A percentile compares a stretch with the other conserved stretches of the same genome.
Evolutionary conservation across 495 filamentous ascomycete genomes (phyloP).

Genomic region (Copromyces sp.): DNA sequence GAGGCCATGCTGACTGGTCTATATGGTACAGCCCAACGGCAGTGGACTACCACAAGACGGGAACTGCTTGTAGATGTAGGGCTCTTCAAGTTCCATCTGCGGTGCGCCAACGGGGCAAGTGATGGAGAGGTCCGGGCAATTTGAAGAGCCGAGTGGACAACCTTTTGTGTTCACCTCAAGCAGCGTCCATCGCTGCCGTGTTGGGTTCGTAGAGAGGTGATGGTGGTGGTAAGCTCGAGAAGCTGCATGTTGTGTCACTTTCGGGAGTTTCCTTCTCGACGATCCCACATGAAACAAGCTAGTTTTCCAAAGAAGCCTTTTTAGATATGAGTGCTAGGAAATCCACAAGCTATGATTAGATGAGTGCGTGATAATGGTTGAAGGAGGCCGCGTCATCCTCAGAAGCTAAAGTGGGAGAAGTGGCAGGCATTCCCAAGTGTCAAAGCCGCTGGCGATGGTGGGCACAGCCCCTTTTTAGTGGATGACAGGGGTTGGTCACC

Average conservation of each 20-base stretch:
- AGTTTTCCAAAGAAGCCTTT: not conserved
- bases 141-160: not conserved
- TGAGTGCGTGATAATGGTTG: not conserved
- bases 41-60: not conserved
- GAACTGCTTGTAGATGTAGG: not conserved
- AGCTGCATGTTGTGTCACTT: not conserved
- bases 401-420: not conserved
- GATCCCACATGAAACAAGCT: not conserved
- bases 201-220: not conserved
- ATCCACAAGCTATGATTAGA: not conserved
- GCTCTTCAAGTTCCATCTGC: not conserved
- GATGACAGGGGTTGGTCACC: not conserved
- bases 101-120: not conserved
- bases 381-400: not conserved
- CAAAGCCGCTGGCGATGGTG: not conserved
- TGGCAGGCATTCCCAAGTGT: not conserved
- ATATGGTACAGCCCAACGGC: not conserved
- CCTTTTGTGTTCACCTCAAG: too few species aligned
- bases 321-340: not conserved
- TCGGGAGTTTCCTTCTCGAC: not conserved
- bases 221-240: not conserved
- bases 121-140: not conserved
- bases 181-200: not conserved
- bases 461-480: not conserved
- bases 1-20: not conserved